Evolutionary conservation across 176 grass and related monocot species (phyloP).

Genomic region (Triticum aestivum): IWGSC_CS_RefSeq_v2.1 NC_057799.1:381092756-381093255

Average conservation of each 20-base stretch:
- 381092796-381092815: neutral
- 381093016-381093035: neutral
- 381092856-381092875: no score
- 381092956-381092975: neutral
- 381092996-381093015: neutral
- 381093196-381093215: slow-evolving; percentile 19
- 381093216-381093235: slow-evolving; percentile 14
- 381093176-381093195: neutral
- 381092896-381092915: no score
- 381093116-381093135: slow-evolving; percentile 37
- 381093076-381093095: slow-evolving; percentile 1
- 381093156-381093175: slow-evolving; percentile 1
- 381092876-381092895: no score
- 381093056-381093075: neutral
- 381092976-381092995: neutral
- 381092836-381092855: no score
- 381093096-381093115: slow-evolving; percentile 17
- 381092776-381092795: neutral
- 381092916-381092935: no score
- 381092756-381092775: neutral
- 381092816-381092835: no score
- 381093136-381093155: neutral
- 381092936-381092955: no score
- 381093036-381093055: neutral
- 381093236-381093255: slow-evolving; percentile 28